Evolutionary conservation across 352 stramenopile species (phyloP).

Genomic region (Globisporangium ultimum): DNA sequence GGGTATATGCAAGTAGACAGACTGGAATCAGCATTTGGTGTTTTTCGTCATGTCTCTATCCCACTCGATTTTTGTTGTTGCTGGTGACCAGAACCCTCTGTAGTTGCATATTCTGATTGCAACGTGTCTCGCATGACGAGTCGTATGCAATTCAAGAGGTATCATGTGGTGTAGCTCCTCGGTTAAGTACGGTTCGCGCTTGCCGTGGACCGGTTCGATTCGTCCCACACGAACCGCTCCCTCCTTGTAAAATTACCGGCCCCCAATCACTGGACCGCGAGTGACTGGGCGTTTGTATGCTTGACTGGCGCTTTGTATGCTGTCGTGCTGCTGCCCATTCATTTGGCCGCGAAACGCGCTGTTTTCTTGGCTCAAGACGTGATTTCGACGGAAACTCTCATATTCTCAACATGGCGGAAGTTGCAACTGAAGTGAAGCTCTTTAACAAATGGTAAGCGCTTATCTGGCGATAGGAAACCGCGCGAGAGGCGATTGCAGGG

Average conservation of each 20-base stretch:
- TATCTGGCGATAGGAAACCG: background rate
- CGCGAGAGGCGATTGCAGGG: too few species aligned
- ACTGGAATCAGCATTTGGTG: too few species aligned
- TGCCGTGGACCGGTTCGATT: background rate
- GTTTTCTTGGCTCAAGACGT: constrained; percentile 13
- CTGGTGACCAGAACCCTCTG: background rate
- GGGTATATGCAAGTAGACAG: too few species aligned
- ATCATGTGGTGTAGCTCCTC: background rate
- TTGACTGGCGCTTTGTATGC: constrained; percentile 59
- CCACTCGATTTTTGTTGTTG: too few species aligned
- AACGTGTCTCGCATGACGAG: background rate
- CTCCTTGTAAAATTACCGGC: background rate
- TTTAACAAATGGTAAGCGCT: constrained; percentile 93
- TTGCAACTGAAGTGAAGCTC: constrained; percentile 93
- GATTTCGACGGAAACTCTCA: constrained; percentile 68
- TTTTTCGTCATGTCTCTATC: background rate
- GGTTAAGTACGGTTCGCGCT: constrained; percentile 4
- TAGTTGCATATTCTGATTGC: background rate
- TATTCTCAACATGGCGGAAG: constrained; percentile 86
- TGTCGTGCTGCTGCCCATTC: constrained; percentile 77
- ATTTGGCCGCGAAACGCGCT: constrained; percentile 42
- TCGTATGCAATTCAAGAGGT: constrained; percentile 1
- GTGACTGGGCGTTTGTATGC: constrained; percentile 45
- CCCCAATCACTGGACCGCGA: constrained; percentile 4
- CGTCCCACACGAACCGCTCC: background rate